Conservation (phyloP, 1,284 basidiomycete genomes). For the Melampsora larici-populina region DNA sequence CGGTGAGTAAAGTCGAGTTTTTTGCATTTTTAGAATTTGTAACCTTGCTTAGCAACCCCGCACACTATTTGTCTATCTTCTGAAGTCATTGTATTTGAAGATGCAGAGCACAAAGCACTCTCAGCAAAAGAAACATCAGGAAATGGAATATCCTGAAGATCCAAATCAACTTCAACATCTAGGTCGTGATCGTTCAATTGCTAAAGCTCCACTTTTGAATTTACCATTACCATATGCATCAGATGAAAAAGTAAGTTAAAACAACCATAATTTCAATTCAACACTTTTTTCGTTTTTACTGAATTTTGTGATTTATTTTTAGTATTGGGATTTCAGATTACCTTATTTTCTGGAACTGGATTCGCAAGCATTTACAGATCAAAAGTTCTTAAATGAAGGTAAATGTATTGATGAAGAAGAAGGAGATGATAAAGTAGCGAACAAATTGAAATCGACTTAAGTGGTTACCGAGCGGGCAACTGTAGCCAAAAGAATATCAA, state of each 20-base stretch:
- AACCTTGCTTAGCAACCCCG: too few relatives aligned
- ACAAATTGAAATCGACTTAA: background rate
- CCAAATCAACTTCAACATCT: conserved; percentile 11
- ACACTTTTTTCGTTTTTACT: too few relatives aligned
- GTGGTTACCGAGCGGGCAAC: too few relatives aligned
- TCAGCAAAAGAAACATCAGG: background rate
- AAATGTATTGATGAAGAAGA: background rate
- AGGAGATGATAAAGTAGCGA: too few relatives aligned
- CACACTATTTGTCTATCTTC: too few relatives aligned
- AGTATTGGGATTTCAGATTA: conserved; percentile 39
- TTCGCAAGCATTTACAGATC: conserved; percentile 20
- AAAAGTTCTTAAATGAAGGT: conserved; percentile 17
- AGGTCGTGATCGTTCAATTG: background rate
- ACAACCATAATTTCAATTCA: too few relatives aligned
- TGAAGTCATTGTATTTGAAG: too few relatives aligned
- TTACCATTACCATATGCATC: conserved; percentile 25
- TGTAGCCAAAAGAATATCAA: too few relatives aligned
- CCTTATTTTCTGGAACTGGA: conserved; percentile 28
- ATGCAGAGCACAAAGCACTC: background rate
- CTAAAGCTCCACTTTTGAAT: conserved; percentile 21
- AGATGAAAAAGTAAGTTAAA: conserved; percentile 27
- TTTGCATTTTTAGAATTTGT: too few relatives aligned
- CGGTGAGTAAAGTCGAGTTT: too few relatives aligned
- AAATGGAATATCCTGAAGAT: conserved; percentile 26
- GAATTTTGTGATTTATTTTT: too few relatives aligned